These are phyloP conservation scores for Candida morakotiae DNA, from an alignment of 805 yeast species.

Conservation along the genomic window DNA sequence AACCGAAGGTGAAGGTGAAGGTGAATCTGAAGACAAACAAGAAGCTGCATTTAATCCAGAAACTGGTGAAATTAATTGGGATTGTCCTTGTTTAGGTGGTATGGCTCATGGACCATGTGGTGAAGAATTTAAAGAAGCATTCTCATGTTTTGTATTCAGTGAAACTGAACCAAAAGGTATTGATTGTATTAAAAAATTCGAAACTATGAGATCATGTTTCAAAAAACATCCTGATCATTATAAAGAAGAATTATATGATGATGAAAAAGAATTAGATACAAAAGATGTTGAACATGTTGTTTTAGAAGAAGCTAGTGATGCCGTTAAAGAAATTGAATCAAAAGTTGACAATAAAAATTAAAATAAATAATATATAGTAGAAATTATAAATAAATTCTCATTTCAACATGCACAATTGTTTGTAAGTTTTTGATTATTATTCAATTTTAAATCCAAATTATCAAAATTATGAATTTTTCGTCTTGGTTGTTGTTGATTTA, in stretches of 20 bases:
- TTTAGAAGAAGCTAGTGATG: conserved; percentile 11
- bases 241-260: conserved; percentile 84
- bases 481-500: conserved; percentile 8
- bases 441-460: conserved; percentile 22
- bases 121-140: conserved; percentile 57
- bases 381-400: background rate
- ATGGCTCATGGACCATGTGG: conserved; percentile 99
- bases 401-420: conserved; percentile 19
- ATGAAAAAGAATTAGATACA: conserved; percentile 25
- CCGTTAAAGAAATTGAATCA: conserved; percentile 11
- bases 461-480: conserved; percentile 25
- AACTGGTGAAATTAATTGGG: conserved; percentile 99
- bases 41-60: conserved; percentile 87
- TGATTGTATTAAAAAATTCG: conserved; percentile 89
- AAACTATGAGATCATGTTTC: conserved; percentile 91
- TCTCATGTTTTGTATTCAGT: conserved; percentile 91
- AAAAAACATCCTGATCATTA: conserved; percentile 89
- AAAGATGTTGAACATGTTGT: conserved; percentile 11
- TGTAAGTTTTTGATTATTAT: background rate
- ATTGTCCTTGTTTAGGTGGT: conserved; percentile 98
- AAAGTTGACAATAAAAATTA: background rate
- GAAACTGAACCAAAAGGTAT: conserved; percentile 94
- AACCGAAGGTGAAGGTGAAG: conserved; percentile 9
- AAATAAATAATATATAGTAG: background rate
- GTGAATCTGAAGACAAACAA: conserved; percentile 12